These are phyloP conservation scores for Dictyostelium intermedium DNA, from an alignment of 78 protist species.

Conservation along the genomic window DNA sequence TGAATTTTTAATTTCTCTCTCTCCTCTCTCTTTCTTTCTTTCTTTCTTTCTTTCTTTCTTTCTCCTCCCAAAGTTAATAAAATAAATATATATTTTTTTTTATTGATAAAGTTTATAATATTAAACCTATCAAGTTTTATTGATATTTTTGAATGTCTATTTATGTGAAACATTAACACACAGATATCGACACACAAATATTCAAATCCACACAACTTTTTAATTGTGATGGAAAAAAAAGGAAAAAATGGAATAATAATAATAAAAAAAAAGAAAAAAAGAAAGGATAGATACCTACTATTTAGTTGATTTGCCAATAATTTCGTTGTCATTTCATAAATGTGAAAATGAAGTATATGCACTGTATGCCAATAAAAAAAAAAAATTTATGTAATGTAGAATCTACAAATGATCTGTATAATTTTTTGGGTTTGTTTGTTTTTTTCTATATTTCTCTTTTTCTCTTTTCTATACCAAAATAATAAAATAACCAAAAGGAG, in stretches of 20 bases:
- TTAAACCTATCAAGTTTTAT: background rate
- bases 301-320: conserved; percentile 51
- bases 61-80: too few relatives aligned
- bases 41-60: too few relatives aligned
- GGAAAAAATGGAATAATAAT: background rate
- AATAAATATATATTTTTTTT: background rate
- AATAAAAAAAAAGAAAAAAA: background rate
- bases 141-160: background rate
- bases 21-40: background rate
- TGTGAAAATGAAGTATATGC: background rate
- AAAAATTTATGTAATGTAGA: background rate
- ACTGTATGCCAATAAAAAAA: too few relatives aligned
- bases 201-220: too few relatives aligned
- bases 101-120: background rate
- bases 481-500: background rate
- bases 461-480: background rate
- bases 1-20: background rate
- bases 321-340: conserved; percentile 42
- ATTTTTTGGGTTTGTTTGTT: background rate
- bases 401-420: background rate
- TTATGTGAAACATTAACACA: background rate
- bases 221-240: background rate
- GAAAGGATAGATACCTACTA: background rate
- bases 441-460: background rate
- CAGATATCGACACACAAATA: background rate